Evolutionary conservation across 371 early-diverging fungal species (phyloP), one percentile per base, ranked within the genome.

Genomic region (Sporodiniella umbellata): DNA sequence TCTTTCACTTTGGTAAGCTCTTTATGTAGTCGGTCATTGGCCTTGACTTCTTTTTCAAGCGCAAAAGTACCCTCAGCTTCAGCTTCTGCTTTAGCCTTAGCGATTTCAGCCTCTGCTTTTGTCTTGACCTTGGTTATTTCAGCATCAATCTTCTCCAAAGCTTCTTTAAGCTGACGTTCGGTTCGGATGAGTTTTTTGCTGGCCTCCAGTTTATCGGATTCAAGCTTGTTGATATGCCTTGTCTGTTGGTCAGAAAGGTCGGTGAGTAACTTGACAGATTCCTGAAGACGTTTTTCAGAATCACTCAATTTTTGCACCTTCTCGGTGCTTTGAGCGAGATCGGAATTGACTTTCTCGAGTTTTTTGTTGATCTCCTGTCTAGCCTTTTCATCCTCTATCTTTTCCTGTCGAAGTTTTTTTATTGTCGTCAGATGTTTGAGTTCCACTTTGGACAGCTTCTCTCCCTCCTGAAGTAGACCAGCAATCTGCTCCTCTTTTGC

Each of bases 361-460:
- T 85, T 86, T 54, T 78, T 76, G 49, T 79, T 81, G 1, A 85
- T 50, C 8, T 83, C 86, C 17, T 54, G 48, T 8, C 81, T 45
- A 4, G 61, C 51, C 47, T 83, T 86, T 6, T 89, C 91, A 1
- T 62, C 44, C n/a, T 86, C 87, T 12, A 67, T 59, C 53, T 80
- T 81, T 53, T 89, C 87, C 0, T 72, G 66, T 26, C 90, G 72
- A 24, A 91, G 64, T 42, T 83, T 81, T 54, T 94, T 92, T 57
- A 90, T 83, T 0, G 77, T 77, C 33, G 79, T 88, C 4, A 81
- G 67, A 21, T 84, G 74, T 45, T 88, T 88, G 22, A 92, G 65
- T 54, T 92, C 92, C 23, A 78, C 82, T 48, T 90, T 87, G 11
- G 92, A 89, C 42, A 91, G 75, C 40, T 83, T 72, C 57, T 92